A percentile compares a stretch with the other conserved stretches of the same genome.
phyloP scores from a whole-genome alignment of 164 flowering plant species.

The Taxillus chinensis region DNA sequence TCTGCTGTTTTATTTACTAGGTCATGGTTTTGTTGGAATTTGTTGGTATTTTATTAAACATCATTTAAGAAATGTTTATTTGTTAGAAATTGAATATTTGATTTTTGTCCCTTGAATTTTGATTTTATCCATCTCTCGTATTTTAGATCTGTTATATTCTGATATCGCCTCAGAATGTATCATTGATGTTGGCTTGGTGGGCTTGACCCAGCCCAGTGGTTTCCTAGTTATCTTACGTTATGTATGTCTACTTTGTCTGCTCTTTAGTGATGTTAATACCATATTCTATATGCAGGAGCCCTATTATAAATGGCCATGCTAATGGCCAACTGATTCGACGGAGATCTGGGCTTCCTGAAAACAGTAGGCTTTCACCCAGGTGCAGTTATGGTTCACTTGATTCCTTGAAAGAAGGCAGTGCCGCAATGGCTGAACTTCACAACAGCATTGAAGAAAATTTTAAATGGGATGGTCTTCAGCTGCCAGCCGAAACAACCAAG shows the following conservation, averaged over 20 bases:
- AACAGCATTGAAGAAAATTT: slow-evolving; percentile 20
- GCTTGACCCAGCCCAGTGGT: too few species aligned
- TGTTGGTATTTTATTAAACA: not conserved
- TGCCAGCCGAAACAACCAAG: slow-evolving; percentile 20
- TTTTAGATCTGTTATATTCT: too few species aligned
- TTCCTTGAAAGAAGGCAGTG: slow-evolving; percentile 16
- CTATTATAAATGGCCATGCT: slow-evolving; percentile 20
- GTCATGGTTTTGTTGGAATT: not conserved
- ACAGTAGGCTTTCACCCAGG: slow-evolving; percentile 21
- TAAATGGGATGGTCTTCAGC: slow-evolving; percentile 21
- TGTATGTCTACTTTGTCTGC: too few species aligned
- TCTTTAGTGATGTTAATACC: too few species aligned
- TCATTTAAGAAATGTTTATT: too few species aligned
- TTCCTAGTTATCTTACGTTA: too few species aligned
- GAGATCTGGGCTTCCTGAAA: slow-evolving; percentile 34
- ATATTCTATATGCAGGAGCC: slow-evolving; percentile 12
- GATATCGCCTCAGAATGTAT: too few species aligned
- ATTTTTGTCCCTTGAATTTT: too few species aligned
- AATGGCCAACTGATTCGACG: slow-evolving; percentile 24
- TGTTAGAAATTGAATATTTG: too few species aligned
- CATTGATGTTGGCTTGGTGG: too few species aligned
- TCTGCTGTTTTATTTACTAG: not conserved
- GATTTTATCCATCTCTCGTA: too few species aligned
- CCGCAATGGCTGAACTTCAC: slow-evolving; percentile 17
- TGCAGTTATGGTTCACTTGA: slow-evolving; percentile 31